Evolutionary conservation across 768 basidiomycete genomes (phyloP).

Genomic region (Hortiboletus campestris): DNA sequence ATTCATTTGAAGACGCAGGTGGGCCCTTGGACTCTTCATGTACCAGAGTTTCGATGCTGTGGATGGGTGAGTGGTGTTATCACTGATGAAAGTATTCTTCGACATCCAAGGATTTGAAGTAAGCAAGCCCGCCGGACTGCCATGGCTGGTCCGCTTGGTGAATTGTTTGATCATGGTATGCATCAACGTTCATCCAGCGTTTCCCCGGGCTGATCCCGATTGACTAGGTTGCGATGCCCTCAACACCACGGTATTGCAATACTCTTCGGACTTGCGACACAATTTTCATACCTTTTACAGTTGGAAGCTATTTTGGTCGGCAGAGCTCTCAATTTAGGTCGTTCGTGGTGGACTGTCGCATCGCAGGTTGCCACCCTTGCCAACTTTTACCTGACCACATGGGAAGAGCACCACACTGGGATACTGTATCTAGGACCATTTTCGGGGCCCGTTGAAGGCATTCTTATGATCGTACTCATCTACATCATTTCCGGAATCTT

Average conservation of each 20-base stretch:
- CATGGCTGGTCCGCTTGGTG: constrained; percentile 96
- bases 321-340: constrained; percentile 85
- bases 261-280: background rate
- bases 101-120: constrained; percentile 36
- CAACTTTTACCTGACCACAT: constrained; percentile 74
- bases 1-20: constrained; percentile 44
- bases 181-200: background rate
- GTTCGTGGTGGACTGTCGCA: constrained; percentile 97
- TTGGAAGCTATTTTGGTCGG: constrained; percentile 82
- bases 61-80: constrained; percentile 60
- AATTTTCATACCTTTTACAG: constrained; percentile 37
- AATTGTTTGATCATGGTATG: constrained; percentile 97
- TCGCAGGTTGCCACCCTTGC: constrained; percentile 69
- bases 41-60: constrained; percentile 91
- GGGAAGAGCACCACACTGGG: constrained; percentile 90
- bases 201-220: background rate
- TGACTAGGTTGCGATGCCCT: constrained; percentile 80
- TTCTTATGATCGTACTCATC: constrained; percentile 77
- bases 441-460: constrained; percentile 96
- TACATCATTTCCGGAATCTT: constrained; percentile 77
- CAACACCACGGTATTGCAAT: constrained; percentile 75
- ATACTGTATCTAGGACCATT: constrained; percentile 89
- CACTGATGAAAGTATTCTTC: background rate
- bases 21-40: constrained; percentile 83
- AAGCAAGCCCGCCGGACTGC: constrained; percentile 95